phyloP scores from a whole-genome alignment of 2,329 filamentous ascomycete genomes.

The Geosmithia flava region DNA sequence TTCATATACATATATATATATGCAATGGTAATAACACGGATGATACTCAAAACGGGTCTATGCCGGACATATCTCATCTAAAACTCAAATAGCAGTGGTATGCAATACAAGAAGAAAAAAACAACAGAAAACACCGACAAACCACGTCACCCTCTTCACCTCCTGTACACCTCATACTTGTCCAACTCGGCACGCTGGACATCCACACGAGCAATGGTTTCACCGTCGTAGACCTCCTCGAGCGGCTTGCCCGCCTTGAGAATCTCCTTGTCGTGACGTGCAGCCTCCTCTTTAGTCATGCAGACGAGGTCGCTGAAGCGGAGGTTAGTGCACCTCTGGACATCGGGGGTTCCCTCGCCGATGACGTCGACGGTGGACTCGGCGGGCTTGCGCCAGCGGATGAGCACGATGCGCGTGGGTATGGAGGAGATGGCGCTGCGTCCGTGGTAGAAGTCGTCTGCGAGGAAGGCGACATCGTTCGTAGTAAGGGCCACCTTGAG shows the following conservation, averaged over 20 bases:
- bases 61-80: too few species aligned
- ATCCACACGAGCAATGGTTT: constrained; percentile 56
- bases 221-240: constrained; percentile 62
- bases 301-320: constrained; percentile 63
- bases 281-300: constrained; percentile 87
- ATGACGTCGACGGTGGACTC: constrained; percentile 44
- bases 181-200: constrained; percentile 55
- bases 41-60: too few species aligned
- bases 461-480: constrained; percentile 74
- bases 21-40: too few species aligned
- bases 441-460: constrained; percentile 80
- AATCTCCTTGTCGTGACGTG: constrained; percentile 67
- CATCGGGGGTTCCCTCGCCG: constrained; percentile 44
- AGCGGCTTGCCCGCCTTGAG: constrained; percentile 54
- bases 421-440: constrained; percentile 76
- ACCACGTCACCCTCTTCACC: constrained; percentile 1
- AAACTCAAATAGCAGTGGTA: too few species aligned
- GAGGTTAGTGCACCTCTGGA: constrained; percentile 66
- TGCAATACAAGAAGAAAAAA: too few species aligned
- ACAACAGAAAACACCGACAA: not conserved
- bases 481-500: constrained; percentile 67
- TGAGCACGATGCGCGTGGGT: constrained; percentile 64
- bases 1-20: too few species aligned
- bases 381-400: constrained; percentile 63
- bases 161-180: constrained; percentile 40